phyloP scores from a whole-genome alignment of 805 yeast genomes.

The Lipomyces spencermartinsiae region DNA sequence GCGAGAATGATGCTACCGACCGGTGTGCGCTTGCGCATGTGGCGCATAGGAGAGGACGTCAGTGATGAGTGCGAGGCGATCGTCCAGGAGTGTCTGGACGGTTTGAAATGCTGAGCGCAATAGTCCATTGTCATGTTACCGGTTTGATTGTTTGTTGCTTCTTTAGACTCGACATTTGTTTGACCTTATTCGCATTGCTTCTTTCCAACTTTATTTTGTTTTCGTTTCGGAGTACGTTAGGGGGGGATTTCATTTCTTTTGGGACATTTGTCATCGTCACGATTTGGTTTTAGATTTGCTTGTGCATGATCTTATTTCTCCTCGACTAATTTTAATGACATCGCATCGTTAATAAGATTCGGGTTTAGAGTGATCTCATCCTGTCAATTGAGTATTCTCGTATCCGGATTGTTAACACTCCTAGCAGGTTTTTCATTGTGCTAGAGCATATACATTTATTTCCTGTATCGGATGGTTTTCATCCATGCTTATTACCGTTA shows the following conservation, averaged over 20 bases:
- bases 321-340: not conserved
- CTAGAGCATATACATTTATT: too few relatives aligned
- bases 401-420: not conserved
- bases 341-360: not conserved
- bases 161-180: constrained; percentile 1
- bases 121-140: not conserved
- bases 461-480: not conserved
- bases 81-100: constrained; percentile 29
- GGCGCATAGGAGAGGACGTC: constrained; percentile 54
- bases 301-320: not conserved
- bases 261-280: not conserved
- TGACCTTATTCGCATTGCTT: not conserved
- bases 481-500: not conserved
- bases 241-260: not conserved
- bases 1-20: constrained; percentile 53
- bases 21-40: constrained; percentile 50
- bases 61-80: constrained; percentile 45
- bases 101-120: not conserved
- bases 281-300: too few relatives aligned
- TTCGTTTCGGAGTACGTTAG: not conserved
- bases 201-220: not conserved
- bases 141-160: constrained; percentile 6
- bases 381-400: not conserved
- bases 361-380: too few relatives aligned
- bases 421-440: not conserved